Base-by-base conservation (phyloP, 2,329 filamentous ascomycete genomes). In the Ophiostoma novo-ulmi region DNA sequence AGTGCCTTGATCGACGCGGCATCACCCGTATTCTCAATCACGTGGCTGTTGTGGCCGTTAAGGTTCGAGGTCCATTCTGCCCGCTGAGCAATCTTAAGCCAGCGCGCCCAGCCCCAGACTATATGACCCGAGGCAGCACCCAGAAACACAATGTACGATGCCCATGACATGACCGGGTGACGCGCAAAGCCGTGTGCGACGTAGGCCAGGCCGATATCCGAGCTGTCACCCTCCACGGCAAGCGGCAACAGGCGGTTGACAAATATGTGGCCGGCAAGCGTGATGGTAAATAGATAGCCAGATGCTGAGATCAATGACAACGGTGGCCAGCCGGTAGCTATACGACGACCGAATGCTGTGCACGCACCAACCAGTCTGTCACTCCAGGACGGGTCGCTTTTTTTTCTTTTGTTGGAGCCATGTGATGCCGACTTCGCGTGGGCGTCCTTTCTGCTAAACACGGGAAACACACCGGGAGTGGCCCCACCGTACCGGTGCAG, bases 71-170 rank as follows among this genome's bases (percentile, higher is more conserved):
- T 81, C 81, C 78, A 87, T 75, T 79, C 85, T 73, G 81, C 82
- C 1, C 84, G 82, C 26, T 90, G 89, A 68, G 88, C 84, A 66
- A 86, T 82, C 0, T 88, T 88, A 72, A 94, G 81, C 91, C 92
- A 97, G 79, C 88, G 90, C n/a, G 92, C 91, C 80, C 88, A 87
- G 2, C 94, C 94, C 87, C 93, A 96, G 8, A 91, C 87, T 78
- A 94, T 88, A 81, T 97, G 94, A 72, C 89, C 91, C 35, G 87
- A 88, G 0, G 88, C 91, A 0, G 89, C 80, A 20, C 81, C 82
- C 7, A 97, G 82, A 67, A 97, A 82, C 1, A 88, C 84, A 1
- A 82, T 76, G 78, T 96, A 97, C 1, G 90, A 89, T 0, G 85
- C 75, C 78, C 88, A 90, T n/a, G 91, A 87, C 10, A 90, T 78